Evolutionary conservation across 2,329 filamentous ascomycete genomes (phyloP), one percentile per base, ranked within the genome.

Genomic region (Fusarium solani-melongenae): DNA sequence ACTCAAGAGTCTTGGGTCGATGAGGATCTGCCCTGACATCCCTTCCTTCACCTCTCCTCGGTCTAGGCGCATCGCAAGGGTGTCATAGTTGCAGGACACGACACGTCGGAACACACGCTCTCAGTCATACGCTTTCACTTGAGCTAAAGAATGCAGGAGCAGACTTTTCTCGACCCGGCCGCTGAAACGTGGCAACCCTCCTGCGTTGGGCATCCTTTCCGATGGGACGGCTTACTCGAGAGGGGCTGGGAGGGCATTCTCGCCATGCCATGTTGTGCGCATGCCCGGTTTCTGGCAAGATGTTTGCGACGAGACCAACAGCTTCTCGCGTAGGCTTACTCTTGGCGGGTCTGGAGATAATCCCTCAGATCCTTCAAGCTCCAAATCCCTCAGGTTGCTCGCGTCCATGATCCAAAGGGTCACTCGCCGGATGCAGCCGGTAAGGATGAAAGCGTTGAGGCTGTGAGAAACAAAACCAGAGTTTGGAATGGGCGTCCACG

Each of bases 291-390:
- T 51, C 46, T 51, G 46, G 17, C 46, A 31, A 31, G 27, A 51
- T 12, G 46, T 29, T 51, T 51, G 46, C 46, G 41, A 31, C 20
- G 34, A 62, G 44, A 70, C 67, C 71, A 65, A 65, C 67, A 60
- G 10, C 67, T 71, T 64, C 38, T 67, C 62, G 62, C 57, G 58
- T 62, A 63, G 70, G 67, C 70, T 71, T 72, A 57, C 27, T 53
- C 74, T 75, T 76, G 70, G 74, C 72, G 51, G 59, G 46, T 69
- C 58, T 29, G 46, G 10, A 51, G 46, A n/a, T n/a, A 51, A 51
- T 51, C 46, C 46, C 27, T 51, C 46, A 29, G 46, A 51, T 51
- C 46, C 46, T 51, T 51, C 27, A 51, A n/a, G 27, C 17, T 4
- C 10, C 24, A 31, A 51, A 51, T 31, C 27, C 46, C 46, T 31